A percentile compares a stretch with the other conserved stretches of the same genome.
Conservation (phyloP, 768 basidiomycete genomes). For the Artomyces pyxidatus region DNA sequence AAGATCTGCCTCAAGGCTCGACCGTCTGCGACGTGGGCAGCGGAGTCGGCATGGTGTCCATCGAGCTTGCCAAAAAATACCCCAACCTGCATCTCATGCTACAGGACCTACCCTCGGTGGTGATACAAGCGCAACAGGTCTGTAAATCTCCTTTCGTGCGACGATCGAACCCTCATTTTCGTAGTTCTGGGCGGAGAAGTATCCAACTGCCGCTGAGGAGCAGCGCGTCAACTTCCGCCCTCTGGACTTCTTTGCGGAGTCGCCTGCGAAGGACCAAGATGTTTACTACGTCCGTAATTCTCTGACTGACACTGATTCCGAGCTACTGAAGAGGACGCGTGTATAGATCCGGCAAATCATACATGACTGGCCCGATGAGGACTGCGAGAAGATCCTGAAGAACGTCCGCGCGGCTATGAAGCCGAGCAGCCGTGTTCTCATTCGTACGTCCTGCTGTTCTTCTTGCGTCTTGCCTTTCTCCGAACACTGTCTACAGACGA, state of each 20-base stretch:
- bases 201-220: background rate
- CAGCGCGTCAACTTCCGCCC: background rate
- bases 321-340: background rate
- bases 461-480: background rate
- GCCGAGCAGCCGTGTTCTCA: constrained; percentile 24
- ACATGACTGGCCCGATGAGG: constrained; percentile 31
- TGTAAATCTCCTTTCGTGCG: background rate
- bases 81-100: constrained; percentile 21
- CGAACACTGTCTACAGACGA: background rate
- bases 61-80: constrained; percentile 19
- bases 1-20: constrained; percentile 9
- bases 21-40: constrained; percentile 25
- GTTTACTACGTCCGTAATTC: background rate
- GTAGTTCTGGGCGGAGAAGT: background rate
- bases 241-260: constrained; percentile 15
- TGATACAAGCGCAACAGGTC: constrained; percentile 17
- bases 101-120: constrained; percentile 24
- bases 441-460: constrained; percentile 19
- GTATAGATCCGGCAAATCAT: constrained; percentile 14
- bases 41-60: constrained; percentile 23
- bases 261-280: constrained; percentile 14
- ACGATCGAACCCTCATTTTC: too few relatives aligned
- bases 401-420: constrained; percentile 23
- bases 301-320: too few relatives aligned
- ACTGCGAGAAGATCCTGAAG: constrained; percentile 24